Evolutionary conservation across 2,329 filamentous ascomycete genomes (phyloP), one percentile per base, ranked within the genome.

Genomic region (Sclerotinia nivalis): DNA sequence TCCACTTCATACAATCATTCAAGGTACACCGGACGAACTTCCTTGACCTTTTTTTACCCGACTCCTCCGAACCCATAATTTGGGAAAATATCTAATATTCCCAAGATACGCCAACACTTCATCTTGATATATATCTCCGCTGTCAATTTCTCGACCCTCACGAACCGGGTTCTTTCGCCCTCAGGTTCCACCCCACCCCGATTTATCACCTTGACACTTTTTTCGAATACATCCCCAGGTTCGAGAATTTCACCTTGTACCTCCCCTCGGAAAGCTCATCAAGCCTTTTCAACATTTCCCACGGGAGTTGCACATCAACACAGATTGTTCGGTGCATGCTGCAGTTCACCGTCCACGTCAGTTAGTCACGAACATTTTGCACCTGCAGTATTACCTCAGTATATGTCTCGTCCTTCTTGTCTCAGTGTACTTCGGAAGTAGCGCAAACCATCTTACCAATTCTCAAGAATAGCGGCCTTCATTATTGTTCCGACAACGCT

Each of bases 301-400:
- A 70, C 69, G 55, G 69, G 72, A 71, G 74, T 76, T 74, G 71
- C 73, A 76, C 74, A 70, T 47, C 61, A 59, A 67, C 60, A 69
- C 49, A 59, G 70, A 58, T 71, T 55, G 40, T 54, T 71, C 68
- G 71, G 69, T 70, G 61, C 67, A 68, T 70, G 69, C 73, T 75
- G 74, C 73, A 73, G 71, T 70, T 73, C 72, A 72, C 71, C 71
- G 71, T 73, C 71, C 73, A 75, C 72, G 72, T 76, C 72, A 74
- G 69, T 72, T 70, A 58, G 66, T 73, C 74, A 74, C 74, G 69
- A 75, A 73, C 70, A 71, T 73, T 74, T 64, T 66, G 70, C 69
- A 71, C 68, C 76, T 77, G 76, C 73, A 61, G 76, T 78, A 75
- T 75, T 74, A 77, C 76, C 75, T 75, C 72, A 73, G 62, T 73